Conservation (phyloP, 225 moss, liverwort and hornwort genomes). For the Sphagnum tenellum region DNA sequence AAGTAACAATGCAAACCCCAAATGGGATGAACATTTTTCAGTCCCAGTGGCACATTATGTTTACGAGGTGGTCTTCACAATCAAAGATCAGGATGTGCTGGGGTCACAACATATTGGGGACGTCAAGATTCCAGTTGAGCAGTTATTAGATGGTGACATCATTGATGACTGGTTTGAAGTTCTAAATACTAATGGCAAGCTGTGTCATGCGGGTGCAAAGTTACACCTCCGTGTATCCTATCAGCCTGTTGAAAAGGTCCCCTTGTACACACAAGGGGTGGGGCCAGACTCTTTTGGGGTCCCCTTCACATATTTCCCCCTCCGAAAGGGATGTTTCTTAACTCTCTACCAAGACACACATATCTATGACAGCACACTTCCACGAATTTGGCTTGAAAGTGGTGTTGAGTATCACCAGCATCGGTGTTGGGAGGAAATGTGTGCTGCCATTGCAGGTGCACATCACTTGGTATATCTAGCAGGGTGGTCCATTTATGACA, state of each 20-base stretch:
- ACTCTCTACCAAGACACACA: slow-evolving; percentile 83
- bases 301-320: slow-evolving; percentile 71
- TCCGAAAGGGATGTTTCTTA: slow-evolving; percentile 50
- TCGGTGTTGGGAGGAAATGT: slow-evolving; percentile 86
- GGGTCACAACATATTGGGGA: slow-evolving; percentile 90
- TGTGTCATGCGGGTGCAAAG: slow-evolving; percentile 41
- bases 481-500: slow-evolving; percentile 73
- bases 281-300: slow-evolving; percentile 4
- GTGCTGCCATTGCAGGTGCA: slow-evolving; percentile 65
- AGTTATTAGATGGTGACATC: slow-evolving; percentile 30
- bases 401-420: slow-evolving; percentile 45
- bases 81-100: slow-evolving; percentile 90
- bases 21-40: slow-evolving; percentile 77
- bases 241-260: slow-evolving; percentile 46
- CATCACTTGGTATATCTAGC: slow-evolving; percentile 81
- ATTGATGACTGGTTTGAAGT: slow-evolving; percentile 79
- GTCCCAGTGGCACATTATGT: slow-evolving; percentile 78
- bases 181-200: slow-evolving; percentile 31
- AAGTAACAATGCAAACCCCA: slow-evolving; percentile 55
- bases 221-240: slow-evolving; percentile 48
- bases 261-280: slow-evolving; percentile 29
- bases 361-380: slow-evolving; percentile 62
- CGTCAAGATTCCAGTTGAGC: slow-evolving; percentile 55
- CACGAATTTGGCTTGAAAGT: slow-evolving; percentile 46
- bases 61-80: slow-evolving; percentile 41